These are phyloP conservation scores for Cyathus striatus DNA, from an alignment of 768 basidiomycete genomes.

Conservation along the genomic window DNA sequence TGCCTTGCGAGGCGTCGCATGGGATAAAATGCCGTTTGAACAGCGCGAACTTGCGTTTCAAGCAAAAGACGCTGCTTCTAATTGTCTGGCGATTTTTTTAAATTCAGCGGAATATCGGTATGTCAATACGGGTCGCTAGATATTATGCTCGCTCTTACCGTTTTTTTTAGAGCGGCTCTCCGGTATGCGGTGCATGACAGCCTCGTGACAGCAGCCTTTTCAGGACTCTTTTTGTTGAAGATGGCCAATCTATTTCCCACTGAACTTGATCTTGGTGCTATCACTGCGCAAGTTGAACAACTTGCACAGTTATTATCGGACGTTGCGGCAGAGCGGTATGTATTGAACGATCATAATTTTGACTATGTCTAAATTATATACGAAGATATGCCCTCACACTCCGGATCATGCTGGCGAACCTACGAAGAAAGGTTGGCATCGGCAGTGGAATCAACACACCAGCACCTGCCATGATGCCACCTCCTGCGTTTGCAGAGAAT, in stretches of 20 bases:
- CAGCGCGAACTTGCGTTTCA: slow-evolving; percentile 94
- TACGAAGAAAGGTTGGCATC: slow-evolving; percentile 83
- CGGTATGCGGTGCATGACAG: slow-evolving; percentile 92
- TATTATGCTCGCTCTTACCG: background rate
- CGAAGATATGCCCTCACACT: slow-evolving; percentile 82
- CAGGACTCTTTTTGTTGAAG: slow-evolving; percentile 86
- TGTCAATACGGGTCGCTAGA: too few species aligned
- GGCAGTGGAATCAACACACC: slow-evolving; percentile 42
- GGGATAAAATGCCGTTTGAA: slow-evolving; percentile 96
- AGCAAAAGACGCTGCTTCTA: slow-evolving; percentile 88
- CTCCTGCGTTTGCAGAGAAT: slow-evolving; percentile 47
- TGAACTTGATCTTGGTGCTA: slow-evolving; percentile 72
- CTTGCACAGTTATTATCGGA: slow-evolving; percentile 87
- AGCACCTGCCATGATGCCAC: slow-evolving; percentile 40
- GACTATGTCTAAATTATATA: background rate
- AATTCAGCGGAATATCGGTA: slow-evolving; percentile 78
- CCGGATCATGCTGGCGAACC: slow-evolving; percentile 89
- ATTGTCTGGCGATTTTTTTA: slow-evolving; percentile 81
- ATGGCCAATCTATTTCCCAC: slow-evolving; percentile 91
- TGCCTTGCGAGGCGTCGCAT: slow-evolving; percentile 83
- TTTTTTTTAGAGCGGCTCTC: slow-evolving; percentile 62
- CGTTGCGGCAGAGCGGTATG: slow-evolving; percentile 85
- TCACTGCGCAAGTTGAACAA: slow-evolving; percentile 84
- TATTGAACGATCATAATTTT: background rate
- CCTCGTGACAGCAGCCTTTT: slow-evolving; percentile 88